Percentiles rank a stretch among this genome's conserved stretches.
phyloP scores from a whole-genome alignment of 1,284 basidiomycete genomes.

The Ceratobasidium sp. region DNA sequence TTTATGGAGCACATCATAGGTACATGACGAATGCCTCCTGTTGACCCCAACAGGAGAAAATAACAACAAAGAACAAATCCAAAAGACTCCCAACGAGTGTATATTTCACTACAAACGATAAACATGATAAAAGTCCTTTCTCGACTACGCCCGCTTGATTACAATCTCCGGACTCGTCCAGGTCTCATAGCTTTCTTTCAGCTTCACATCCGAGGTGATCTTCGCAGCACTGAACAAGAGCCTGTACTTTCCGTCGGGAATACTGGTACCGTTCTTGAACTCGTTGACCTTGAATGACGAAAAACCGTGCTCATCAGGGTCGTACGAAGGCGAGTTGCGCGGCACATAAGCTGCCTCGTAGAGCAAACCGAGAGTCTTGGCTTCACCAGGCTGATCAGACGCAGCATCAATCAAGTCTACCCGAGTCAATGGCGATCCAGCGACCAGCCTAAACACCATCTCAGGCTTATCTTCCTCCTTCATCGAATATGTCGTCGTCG shows the following conservation, averaged over 20 bases:
- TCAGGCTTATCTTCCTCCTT: slow-evolving; percentile 34
- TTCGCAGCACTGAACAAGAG: slow-evolving; percentile 44
- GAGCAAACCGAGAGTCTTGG: slow-evolving; percentile 14
- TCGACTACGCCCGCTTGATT: slow-evolving; percentile 15
- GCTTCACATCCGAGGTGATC: slow-evolving; percentile 43
- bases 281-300: not conserved
- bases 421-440: too few relatives aligned
- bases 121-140: not conserved
- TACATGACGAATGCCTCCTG: too few relatives aligned
- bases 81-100: not conserved
- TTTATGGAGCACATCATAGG: too few relatives aligned
- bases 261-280: slow-evolving; percentile 48
- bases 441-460: not conserved
- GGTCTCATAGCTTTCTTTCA: slow-evolving; percentile 46
- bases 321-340: slow-evolving; percentile 21
- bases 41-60: too few relatives aligned
- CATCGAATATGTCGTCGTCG: slow-evolving; percentile 53
- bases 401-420: not conserved
- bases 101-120: too few relatives aligned
- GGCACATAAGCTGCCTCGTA: slow-evolving; percentile 29
- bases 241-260: slow-evolving; percentile 50
- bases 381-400: slow-evolving; percentile 9
- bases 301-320: slow-evolving; percentile 23
- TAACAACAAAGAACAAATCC: too few relatives aligned
- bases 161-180: slow-evolving; percentile 46